Conservation (phyloP, 768 basidiomycete genomes). For the Pleurotus salmoneostramineus region DNA sequence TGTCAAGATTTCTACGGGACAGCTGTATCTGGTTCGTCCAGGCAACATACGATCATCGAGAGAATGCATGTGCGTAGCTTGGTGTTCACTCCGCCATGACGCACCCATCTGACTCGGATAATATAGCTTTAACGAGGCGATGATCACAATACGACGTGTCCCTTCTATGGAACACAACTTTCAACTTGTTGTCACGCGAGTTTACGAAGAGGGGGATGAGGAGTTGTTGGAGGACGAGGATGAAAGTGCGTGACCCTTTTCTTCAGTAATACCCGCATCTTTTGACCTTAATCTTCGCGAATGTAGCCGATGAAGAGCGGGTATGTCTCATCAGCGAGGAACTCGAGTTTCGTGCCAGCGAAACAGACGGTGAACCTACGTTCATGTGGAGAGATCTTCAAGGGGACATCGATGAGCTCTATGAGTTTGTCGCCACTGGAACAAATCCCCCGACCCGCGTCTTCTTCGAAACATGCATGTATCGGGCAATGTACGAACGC, state of each 20-base stretch:
- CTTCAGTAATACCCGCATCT: not conserved
- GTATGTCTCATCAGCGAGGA: slow-evolving; percentile 89
- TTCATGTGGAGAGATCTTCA: slow-evolving; percentile 91
- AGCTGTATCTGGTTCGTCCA: slow-evolving; percentile 87
- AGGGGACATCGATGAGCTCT: slow-evolving; percentile 90
- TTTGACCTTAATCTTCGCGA: not conserved
- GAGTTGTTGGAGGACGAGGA: slow-evolving; percentile 93
- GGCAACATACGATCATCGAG: slow-evolving; percentile 87
- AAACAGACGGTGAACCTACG: slow-evolving; percentile 71
- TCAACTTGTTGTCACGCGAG: slow-evolving; percentile 93
- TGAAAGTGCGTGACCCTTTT: slow-evolving; percentile 52
- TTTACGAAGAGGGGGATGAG: slow-evolving; percentile 96
- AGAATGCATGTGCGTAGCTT: slow-evolving; percentile 87
- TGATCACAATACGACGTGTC: slow-evolving; percentile 87
- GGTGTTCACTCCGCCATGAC: not conserved
- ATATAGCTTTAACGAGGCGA: slow-evolving; percentile 89
- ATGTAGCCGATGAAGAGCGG: slow-evolving; percentile 86
- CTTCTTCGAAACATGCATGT: slow-evolving; percentile 93
- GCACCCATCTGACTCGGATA: not conserved
- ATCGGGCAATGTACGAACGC: slow-evolving; percentile 95
- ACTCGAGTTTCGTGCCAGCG: slow-evolving; percentile 78
- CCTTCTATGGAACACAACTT: slow-evolving; percentile 74
- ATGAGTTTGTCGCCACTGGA: slow-evolving; percentile 83
- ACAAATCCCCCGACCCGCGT: slow-evolving; percentile 79
- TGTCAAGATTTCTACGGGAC: slow-evolving; percentile 89